Conservation (phyloP, 768 basidiomycete species). For the Trichaptum fuscoviolaceum region DNA sequence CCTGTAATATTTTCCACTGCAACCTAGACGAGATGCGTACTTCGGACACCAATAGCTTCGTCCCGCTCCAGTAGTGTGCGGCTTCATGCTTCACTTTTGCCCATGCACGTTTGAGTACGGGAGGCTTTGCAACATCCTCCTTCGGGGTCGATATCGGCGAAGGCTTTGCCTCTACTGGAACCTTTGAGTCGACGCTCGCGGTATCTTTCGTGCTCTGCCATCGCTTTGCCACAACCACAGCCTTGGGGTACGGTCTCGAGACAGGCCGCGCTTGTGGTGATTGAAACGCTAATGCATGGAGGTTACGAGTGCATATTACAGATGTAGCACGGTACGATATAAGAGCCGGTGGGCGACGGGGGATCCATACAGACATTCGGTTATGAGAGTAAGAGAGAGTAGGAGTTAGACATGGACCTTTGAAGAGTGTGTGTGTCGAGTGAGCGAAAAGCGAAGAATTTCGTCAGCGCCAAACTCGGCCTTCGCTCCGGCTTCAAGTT, state of each 20-base stretch:
- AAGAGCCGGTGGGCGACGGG: constrained; percentile 44
- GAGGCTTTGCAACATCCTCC: constrained; percentile 34
- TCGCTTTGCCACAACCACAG: constrained; percentile 11
- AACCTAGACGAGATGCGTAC: constrained; percentile 84
- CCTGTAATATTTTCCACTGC: constrained; percentile 89
- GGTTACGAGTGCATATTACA: constrained; percentile 22
- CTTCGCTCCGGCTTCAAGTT: background rate
- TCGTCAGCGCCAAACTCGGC: background rate
- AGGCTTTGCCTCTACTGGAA: constrained; percentile 39
- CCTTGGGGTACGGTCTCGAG: constrained; percentile 1
- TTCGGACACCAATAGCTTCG: constrained; percentile 91
- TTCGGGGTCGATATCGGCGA: constrained; percentile 46
- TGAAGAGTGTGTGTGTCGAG: background rate
- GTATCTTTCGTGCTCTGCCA: constrained; percentile 13
- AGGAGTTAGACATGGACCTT: constrained; percentile 6
- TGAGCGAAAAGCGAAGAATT: background rate
- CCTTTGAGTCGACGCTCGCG: constrained; percentile 19
- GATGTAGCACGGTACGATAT: constrained; percentile 32
- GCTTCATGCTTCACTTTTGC: constrained; percentile 94
- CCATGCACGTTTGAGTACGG: constrained; percentile 67
- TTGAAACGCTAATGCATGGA: constrained; percentile 17
- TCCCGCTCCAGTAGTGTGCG: constrained; percentile 94
- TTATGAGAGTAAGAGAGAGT: constrained; percentile 4
- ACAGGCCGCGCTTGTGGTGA: background rate
- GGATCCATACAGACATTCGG: constrained; percentile 74